Evolutionary conservation across 345 rosid genomes (phyloP), one percentile per base, ranked within the genome.

Genomic region (Aurinia saxatilis): DNA sequence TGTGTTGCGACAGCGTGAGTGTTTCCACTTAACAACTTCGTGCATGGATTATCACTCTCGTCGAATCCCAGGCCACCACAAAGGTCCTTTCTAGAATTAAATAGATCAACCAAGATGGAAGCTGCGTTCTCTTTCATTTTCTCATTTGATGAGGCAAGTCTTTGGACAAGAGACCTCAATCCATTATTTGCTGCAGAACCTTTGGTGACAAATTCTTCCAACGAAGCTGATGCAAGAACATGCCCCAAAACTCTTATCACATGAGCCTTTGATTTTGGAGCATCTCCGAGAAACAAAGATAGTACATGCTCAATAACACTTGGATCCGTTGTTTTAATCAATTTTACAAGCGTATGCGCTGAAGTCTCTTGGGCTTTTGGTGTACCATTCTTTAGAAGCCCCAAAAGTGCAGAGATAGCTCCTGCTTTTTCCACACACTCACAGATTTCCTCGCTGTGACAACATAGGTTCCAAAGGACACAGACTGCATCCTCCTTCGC

Each of bases 151-250:
- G 95, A 88, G 53, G 79, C 80, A 42, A 91, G 91, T 72, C 78
- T 79, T 72, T 88, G 83, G 46, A 88, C 78, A 60, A 91, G 90
- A 46, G 92, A 77, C 51, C 77, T 86, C 64, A 91, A 56, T 23
- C 90, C 95, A 75, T 84, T 79, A 71, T 86, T 91, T 19, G 98
- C 91, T n/a, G 96, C 90, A 56, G 98, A 84, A 63, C 86, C 95
- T 67, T 69, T 76, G 5, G 64, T 72, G 47, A 84, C 74, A 72
- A 91, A 75, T 60, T 88, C 90, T 18, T 76, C 67, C 7, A 75
- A 54, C 8, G 90, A 77, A 67, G 90, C 85, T 64, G 86, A 67
- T 46, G 81, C 80, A 58, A 91, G 88, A 38, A 84, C 83, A 75
- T 91, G 98, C 21, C 96, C 98, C 73, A 91, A 48, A 70, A 88